Evolutionary conservation across 768 basidiomycete species (phyloP), one percentile per base, ranked within the genome.

Genomic region (Boletus rubropictus): DNA sequence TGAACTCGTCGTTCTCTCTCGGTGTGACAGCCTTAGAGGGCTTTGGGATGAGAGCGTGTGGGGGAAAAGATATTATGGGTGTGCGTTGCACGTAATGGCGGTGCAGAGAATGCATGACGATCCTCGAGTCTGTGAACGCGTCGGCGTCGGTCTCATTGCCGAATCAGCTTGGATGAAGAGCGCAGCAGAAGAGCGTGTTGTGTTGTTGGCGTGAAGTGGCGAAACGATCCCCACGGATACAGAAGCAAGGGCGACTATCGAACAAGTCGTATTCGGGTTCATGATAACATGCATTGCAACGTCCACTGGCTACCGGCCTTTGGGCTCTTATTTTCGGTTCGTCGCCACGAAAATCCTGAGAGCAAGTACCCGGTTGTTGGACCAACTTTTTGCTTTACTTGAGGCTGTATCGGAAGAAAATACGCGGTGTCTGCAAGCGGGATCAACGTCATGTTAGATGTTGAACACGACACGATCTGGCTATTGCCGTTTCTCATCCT

Each of bases 1-100:
- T 6, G 58, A 60, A 17, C 46, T 63, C n/a, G 29, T 57, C n/a
- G 55, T 59, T 10, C 34, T 62, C 4, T 61, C 60, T 7, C 48
- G 58, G 6, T 40, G 34, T 4, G 42, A 22, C 5, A 42, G 33
- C 1, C 12, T 43, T 6, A 0, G 0, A 2, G 53, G 52, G 21
- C 29, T 62, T 2, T 58, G 32, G 25, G 49, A 62, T 15, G 49
- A 57, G 28, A 18, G 8, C 1, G 15, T 21, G 10, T 52, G 50
- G 37, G 54, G 60, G 17, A 7, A 47, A 15, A 24, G 15, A 22
- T 54, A 57, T 34, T 28, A 46, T 15, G 57, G 51, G 15, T 39
- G 38, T 11, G 6, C 25, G 38, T 20, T 61, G 33, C 42, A 63
- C 32, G 60, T 60, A 4, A 55, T 63, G 58, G 58, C 51, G 3